Percentiles rank a stretch among this genome's conserved stretches.
Evolutionary conservation across 2,329 filamentous ascomycete species (phyloP).

Genomic region (Claviceps paspali): DNA sequence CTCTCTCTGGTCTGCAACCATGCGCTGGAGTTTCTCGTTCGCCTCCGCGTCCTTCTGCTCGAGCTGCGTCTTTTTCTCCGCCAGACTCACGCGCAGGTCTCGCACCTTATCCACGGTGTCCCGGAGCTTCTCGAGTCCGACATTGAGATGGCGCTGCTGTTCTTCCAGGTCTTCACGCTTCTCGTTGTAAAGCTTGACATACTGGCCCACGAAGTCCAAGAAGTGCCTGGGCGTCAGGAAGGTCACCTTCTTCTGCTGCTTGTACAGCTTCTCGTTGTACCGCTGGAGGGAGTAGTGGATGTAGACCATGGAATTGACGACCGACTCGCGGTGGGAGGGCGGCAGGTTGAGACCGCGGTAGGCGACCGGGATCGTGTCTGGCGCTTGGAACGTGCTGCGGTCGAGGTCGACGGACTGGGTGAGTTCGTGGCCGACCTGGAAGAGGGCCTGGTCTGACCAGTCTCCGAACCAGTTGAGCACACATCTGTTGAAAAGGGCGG

Average conservation of each 20-base stretch:
- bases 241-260: conserved; percentile 83
- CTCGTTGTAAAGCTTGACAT: conserved; percentile 92
- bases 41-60: conserved; percentile 91
- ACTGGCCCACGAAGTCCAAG: conserved; percentile 94
- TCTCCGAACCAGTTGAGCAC: conserved; percentile 99
- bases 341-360: conserved; percentile 76
- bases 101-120: conserved; percentile 97
- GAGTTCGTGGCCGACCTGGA: conserved; percentile 91
- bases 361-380: conserved; percentile 83
- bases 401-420: conserved; percentile 95
- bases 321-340: conserved; percentile 75
- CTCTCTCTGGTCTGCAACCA: conserved; percentile 91
- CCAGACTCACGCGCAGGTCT: conserved; percentile 77
- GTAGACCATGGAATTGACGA: conserved; percentile 98
- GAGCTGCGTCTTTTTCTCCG: conserved; percentile 85
- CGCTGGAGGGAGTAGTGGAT: conserved; percentile 88
- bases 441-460: conserved; percentile 97
- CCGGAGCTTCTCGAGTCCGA: conserved; percentile 90
- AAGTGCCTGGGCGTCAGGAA: conserved; percentile 95
- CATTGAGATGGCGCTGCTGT: conserved; percentile 94
- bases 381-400: conserved; percentile 67
- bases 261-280: conserved; percentile 77
- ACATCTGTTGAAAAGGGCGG: conserved; percentile 96
- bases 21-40: conserved; percentile 91
- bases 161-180: conserved; percentile 98